A percentile compares a stretch with the other conserved stretches of the same genome.
These are phyloP conservation scores for Starmerella bombicola DNA, from an alignment of 805 yeast species.

Conservation along the genomic window DNA sequence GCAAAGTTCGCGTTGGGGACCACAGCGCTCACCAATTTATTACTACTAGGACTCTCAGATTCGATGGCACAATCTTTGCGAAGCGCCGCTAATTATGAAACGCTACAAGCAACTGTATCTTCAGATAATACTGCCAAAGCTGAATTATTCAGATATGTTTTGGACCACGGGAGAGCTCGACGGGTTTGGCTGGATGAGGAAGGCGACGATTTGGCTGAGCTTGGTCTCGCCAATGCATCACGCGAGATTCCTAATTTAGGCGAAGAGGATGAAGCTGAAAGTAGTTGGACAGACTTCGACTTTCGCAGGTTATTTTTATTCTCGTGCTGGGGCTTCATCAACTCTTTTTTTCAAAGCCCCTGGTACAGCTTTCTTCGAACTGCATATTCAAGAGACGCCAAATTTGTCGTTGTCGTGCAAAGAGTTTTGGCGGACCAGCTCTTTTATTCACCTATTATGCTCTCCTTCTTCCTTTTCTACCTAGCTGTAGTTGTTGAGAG, in stretches of 20 bases:
- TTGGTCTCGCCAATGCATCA: slow-evolving; percentile 21
- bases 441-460: slow-evolving; percentile 75
- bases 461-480: slow-evolving; percentile 69
- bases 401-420: slow-evolving; percentile 63
- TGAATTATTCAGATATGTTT: slow-evolving; percentile 22
- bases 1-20: slow-evolving; percentile 57
- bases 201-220: slow-evolving; percentile 23
- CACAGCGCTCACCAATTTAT: slow-evolving; percentile 64
- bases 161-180: slow-evolving; percentile 28
- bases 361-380: slow-evolving; percentile 79
- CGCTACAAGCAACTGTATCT: not conserved
- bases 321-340: slow-evolving; percentile 73
- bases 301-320: slow-evolving; percentile 66
- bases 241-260: too few relatives aligned
- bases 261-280: not conserved
- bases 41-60: slow-evolving; percentile 83
- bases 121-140: slow-evolving; percentile 6
- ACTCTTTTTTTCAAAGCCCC: slow-evolving; percentile 71
- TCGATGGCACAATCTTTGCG: slow-evolving; percentile 69
- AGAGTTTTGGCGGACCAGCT: slow-evolving; percentile 84
- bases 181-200: slow-evolving; percentile 27
- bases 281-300: slow-evolving; percentile 34
- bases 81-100: slow-evolving; percentile 26
- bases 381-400: slow-evolving; percentile 64
- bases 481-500: slow-evolving; percentile 71